Evolutionary conservation across 331 rosid genomes (phyloP).

Genomic region (Pyracantha coccinea): DNA sequence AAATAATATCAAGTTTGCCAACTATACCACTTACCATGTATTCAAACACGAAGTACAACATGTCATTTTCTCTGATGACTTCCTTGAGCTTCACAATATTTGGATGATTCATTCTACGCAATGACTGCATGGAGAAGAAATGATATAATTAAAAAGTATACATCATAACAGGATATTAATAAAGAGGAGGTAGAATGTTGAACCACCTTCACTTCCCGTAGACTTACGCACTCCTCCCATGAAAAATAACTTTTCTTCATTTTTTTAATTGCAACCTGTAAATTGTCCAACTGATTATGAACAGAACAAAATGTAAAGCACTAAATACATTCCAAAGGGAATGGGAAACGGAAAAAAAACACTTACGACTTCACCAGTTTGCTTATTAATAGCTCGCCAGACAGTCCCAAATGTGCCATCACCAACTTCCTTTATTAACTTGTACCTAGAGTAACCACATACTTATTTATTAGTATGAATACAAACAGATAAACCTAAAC

Average conservation of each 20-base stretch:
- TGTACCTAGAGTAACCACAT: conserved; percentile 45
- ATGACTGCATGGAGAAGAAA: conserved; percentile 45
- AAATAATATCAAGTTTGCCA: not conserved
- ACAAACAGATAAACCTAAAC: not conserved
- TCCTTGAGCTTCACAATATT: conserved; percentile 93
- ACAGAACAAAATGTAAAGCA: not conserved
- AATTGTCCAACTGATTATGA: conserved; percentile 9
- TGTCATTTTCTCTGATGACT: conserved; percentile 88
- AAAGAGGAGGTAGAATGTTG: not conserved
- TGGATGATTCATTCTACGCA: conserved; percentile 83
- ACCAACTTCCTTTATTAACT: conserved; percentile 95
- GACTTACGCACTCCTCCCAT: conserved; percentile 94
- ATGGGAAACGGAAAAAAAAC: not conserved
- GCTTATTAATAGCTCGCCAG: conserved; percentile 89
- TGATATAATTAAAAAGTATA: not conserved
- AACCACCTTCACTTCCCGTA: conserved; percentile 91
- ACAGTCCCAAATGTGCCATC: conserved; percentile 96
- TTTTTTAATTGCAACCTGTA: conserved; percentile 91
- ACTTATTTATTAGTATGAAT: not conserved
- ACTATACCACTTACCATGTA: conserved; percentile 61
- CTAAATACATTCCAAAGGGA: not conserved
- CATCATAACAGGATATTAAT: not conserved
- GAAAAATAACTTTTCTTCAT: conserved; percentile 94
- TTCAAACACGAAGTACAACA: conserved; percentile 84
- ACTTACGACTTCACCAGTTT: conserved; percentile 95